These are phyloP conservation scores for Alternaria solani DNA, from an alignment of 2,329 filamentous ascomycete species.

Conservation along the genomic window DNA sequence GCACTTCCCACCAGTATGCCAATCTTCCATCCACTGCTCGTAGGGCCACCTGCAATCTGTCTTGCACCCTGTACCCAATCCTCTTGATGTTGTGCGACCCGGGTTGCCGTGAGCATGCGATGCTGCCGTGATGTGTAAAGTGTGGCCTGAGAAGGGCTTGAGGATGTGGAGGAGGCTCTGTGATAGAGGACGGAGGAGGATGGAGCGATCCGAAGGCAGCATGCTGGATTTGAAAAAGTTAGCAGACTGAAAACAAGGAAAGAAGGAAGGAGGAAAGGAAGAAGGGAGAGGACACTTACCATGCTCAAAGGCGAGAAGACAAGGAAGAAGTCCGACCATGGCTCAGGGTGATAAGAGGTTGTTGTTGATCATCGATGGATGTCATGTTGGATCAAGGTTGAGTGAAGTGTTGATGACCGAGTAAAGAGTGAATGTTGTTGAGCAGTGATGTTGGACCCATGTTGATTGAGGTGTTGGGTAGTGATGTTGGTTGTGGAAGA, in stretches of 20 bases:
- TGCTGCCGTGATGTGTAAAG: neutral
- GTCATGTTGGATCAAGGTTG: constrained; percentile 7
- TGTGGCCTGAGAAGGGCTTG: constrained; percentile 5
- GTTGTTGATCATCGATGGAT: constrained; percentile 7
- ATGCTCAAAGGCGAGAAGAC: constrained; percentile 12
- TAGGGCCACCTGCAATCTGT: constrained; percentile 9
- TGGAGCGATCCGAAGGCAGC: constrained; percentile 4
- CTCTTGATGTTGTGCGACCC: constrained; percentile 1
- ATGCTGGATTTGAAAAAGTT: constrained; percentile 2
- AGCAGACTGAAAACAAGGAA: neutral
- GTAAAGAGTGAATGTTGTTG: no score
- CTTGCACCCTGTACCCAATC: constrained; percentile 5
- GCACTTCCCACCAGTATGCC: constrained; percentile 11
- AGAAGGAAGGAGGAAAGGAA: neutral
- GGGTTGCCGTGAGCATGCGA: constrained; percentile 10
- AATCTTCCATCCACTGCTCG: neutral
- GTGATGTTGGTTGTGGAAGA: constrained; percentile 1
- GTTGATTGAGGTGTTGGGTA: constrained; percentile 6
- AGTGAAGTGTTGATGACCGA: no score
- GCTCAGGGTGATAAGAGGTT: constrained; percentile 10
- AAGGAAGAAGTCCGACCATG: constrained; percentile 7
- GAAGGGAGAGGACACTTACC: neutral
- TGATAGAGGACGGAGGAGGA: neutral
- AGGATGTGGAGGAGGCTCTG: neutral
- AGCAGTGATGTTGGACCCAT: neutral